Percentiles rank a stretch among this genome's conserved stretches.
Evolutionary conservation across 2,329 filamentous ascomycete species (phyloP).

Genomic region (Cladophialophora bantiana): DNA sequence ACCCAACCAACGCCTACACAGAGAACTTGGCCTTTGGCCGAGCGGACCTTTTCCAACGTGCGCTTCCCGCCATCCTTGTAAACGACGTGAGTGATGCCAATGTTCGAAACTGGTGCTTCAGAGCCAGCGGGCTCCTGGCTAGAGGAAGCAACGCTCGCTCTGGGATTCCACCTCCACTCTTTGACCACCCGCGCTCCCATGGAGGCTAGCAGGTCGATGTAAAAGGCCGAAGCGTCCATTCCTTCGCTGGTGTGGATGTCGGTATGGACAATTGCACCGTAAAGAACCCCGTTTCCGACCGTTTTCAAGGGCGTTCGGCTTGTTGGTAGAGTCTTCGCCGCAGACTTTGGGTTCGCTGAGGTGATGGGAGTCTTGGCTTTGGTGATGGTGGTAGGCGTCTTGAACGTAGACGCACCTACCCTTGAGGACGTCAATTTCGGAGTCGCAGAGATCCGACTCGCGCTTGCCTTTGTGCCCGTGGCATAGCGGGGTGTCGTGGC

Average conservation of each 20-base stretch:
- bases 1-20: constrained; percentile 91
- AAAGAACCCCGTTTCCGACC: constrained; percentile 56
- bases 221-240: constrained; percentile 79
- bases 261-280: constrained; percentile 78
- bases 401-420: constrained; percentile 1
- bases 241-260: constrained; percentile 85
- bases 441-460: constrained; percentile 13
- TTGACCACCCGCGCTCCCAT: constrained; percentile 84
- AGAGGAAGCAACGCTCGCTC: constrained; percentile 45
- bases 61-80: constrained; percentile 85
- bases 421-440: constrained; percentile 22
- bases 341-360: constrained; percentile 26
- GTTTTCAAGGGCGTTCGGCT: constrained; percentile 36
- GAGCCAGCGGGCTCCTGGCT: constrained; percentile 41
- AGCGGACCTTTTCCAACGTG: constrained; percentile 80
- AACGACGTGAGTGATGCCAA: constrained; percentile 86
- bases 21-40: constrained; percentile 75
- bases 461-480: constrained; percentile 33
- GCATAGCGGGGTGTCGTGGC: constrained; percentile 29
- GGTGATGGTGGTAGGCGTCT: constrained; percentile 26
- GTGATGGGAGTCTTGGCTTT: constrained; percentile 19
- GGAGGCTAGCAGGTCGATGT: constrained; percentile 76
- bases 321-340: constrained; percentile 22
- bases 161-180: constrained; percentile 76
- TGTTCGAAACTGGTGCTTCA: constrained; percentile 52